Conservation (phyloP, 1,284 basidiomycete genomes). For the Pascua sp. region DNA sequence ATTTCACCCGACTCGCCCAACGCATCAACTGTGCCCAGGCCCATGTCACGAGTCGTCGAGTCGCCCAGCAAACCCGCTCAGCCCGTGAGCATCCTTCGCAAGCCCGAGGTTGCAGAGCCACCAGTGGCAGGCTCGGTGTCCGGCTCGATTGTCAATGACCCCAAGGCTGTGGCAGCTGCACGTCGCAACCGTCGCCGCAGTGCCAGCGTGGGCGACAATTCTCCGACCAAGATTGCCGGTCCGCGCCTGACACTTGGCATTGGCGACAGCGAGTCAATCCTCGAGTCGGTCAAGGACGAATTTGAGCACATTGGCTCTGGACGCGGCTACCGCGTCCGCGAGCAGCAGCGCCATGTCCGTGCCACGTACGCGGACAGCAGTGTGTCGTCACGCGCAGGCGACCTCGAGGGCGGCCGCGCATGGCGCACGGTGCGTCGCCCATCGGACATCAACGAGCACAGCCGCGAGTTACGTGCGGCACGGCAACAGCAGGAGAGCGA, state of each 20-base stretch:
- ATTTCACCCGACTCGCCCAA: too few species aligned
- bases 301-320: constrained; percentile 37
- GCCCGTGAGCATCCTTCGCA: constrained; percentile 13
- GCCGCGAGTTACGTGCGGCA: constrained; percentile 78
- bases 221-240: constrained; percentile 10
- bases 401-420: constrained; percentile 74
- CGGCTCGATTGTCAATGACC: constrained; percentile 12
- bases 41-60: background rate
- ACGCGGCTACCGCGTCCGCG: constrained; percentile 63
- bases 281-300: constrained; percentile 45
- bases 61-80: constrained; percentile 10
- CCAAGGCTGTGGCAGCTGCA: constrained; percentile 4
- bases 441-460: constrained; percentile 94
- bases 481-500: constrained; percentile 65
- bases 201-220: constrained; percentile 41
- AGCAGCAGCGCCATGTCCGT: constrained; percentile 64
- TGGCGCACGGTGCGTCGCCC: constrained; percentile 84
- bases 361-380: constrained; percentile 68
- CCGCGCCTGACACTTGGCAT: constrained; percentile 42
- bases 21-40: too few species aligned
- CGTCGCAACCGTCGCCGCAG: constrained; percentile 38
- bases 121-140: constrained; percentile 1
- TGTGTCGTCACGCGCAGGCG: constrained; percentile 63
- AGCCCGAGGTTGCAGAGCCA: background rate
- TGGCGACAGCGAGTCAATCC: constrained; percentile 36